These are phyloP conservation scores for Pythium brachiatum DNA, from an alignment of 352 stramenopile species.

Conservation along the genomic window DNA sequence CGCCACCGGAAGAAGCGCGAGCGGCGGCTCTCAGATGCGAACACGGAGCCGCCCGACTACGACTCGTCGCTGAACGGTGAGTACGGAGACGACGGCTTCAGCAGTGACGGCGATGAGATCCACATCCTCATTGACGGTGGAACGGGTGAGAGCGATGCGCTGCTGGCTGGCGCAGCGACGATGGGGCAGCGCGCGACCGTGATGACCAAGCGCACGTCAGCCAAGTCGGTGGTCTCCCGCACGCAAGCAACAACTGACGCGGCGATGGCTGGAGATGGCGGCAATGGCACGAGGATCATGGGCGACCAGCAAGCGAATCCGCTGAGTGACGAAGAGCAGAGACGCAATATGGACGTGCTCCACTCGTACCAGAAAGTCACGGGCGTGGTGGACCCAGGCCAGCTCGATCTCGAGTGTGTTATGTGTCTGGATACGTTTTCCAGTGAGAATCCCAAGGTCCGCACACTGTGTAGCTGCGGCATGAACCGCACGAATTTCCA, in stretches of 20 bases:
- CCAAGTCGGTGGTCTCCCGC: slow-evolving; percentile 18
- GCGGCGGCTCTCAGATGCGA: slow-evolving; percentile 54
- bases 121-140: slow-evolving; percentile 42
- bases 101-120: slow-evolving; percentile 25
- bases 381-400: slow-evolving; percentile 56
- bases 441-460: slow-evolving; percentile 69
- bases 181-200: slow-evolving; percentile 1
- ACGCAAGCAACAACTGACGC: neutral
- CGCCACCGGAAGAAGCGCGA: slow-evolving; percentile 44
- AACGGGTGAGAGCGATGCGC: slow-evolving; percentile 18
- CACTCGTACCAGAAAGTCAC: slow-evolving; percentile 68
- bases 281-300: neutral
- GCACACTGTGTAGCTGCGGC: slow-evolving; percentile 84
- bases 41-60: neutral
- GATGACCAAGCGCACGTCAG: slow-evolving; percentile 25
- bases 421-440: slow-evolving; percentile 40
- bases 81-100: slow-evolving; percentile 12
- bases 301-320: slow-evolving; percentile 11
- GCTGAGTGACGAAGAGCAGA: slow-evolving; percentile 15
- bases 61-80: slow-evolving; percentile 3
- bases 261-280: neutral
- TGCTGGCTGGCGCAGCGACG: slow-evolving; percentile 15
- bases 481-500: slow-evolving; percentile 91
- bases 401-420: slow-evolving; percentile 83
- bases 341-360: slow-evolving; percentile 45